phyloP scores from a whole-genome alignment of 495 filamentous ascomycete genomes.

The Penicillium canescens region DNA sequence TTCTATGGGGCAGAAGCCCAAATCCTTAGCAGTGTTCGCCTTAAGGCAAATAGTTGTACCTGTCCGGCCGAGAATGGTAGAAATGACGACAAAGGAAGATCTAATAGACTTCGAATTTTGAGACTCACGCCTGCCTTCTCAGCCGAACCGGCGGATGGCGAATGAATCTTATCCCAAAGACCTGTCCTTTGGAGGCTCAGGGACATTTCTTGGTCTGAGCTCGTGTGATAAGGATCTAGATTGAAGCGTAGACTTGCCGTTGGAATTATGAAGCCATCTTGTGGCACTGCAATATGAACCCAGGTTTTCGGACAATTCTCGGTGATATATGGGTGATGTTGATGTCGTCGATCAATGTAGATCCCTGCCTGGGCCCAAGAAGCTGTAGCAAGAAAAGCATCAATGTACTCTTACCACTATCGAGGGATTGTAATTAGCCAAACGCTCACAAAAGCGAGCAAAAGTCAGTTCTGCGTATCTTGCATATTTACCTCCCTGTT shows the following conservation, averaged over 20 bases:
- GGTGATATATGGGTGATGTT: background rate
- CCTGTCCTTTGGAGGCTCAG: background rate
- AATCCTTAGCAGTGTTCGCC: background rate
- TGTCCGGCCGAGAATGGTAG: constrained; percentile 2
- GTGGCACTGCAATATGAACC: constrained; percentile 7
- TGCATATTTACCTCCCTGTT: background rate
- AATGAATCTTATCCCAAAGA: constrained; percentile 1
- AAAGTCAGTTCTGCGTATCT: background rate
- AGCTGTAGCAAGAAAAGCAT: constrained; percentile 3
- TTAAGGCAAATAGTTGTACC: constrained; percentile 3
- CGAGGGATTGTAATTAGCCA: background rate
- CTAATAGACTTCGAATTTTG: background rate
- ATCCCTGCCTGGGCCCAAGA: background rate
- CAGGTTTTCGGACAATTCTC: background rate
- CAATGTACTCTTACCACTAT: constrained; percentile 5
- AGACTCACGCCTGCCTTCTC: background rate
- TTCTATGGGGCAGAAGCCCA: background rate
- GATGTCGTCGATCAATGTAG: background rate
- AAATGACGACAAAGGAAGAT: constrained; percentile 2
- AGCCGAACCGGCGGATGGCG: background rate
- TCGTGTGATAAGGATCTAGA: constrained; percentile 3
- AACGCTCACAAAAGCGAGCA: background rate
- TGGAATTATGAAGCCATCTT: constrained; percentile 8
- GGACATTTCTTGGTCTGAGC: background rate
- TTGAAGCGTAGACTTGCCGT: constrained; percentile 1